Evolutionary conservation across 2,329 filamentous ascomycete genomes (phyloP).

Genomic region (Fusarium tanahbumbuense): DNA sequence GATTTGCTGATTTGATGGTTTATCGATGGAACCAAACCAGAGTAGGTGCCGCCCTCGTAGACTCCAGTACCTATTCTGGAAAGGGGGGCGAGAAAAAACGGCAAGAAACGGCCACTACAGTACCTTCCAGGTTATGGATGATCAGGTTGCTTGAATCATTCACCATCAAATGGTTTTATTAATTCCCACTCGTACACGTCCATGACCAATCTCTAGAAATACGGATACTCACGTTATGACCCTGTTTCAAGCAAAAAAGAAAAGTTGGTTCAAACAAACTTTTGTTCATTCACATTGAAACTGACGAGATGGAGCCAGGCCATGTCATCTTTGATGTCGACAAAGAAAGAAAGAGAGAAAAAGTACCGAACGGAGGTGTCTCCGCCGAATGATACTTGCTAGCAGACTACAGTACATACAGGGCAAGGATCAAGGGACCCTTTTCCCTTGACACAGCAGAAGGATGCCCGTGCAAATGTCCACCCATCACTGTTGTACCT

Average conservation of each 20-base stretch:
- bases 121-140: neutral
- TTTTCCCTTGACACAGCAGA: constrained; percentile 18
- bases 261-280: constrained; percentile 19
- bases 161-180: neutral
- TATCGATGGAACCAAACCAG: constrained; percentile 18
- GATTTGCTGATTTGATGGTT: constrained; percentile 35
- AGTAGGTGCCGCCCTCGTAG: constrained; percentile 26
- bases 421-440: constrained; percentile 30
- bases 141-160: constrained; percentile 31
- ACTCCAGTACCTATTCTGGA: constrained; percentile 22
- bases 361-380: constrained; percentile 9
- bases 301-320: constrained; percentile 1
- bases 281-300: constrained; percentile 11
- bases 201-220: neutral
- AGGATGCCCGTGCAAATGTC: constrained; percentile 3
- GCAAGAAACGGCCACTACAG: constrained; percentile 23
- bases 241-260: constrained; percentile 3
- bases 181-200: neutral
- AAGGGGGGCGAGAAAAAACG: constrained; percentile 36
- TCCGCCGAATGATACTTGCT: constrained; percentile 3
- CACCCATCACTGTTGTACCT: neutral
- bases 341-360: neutral
- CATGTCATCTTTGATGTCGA: neutral
- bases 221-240: neutral
- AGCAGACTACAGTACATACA: neutral